These are phyloP conservation scores for Amphicarpaea edgeworthii DNA, from an alignment of 306 rosid genomes.

Conservation along the genomic window DNA sequence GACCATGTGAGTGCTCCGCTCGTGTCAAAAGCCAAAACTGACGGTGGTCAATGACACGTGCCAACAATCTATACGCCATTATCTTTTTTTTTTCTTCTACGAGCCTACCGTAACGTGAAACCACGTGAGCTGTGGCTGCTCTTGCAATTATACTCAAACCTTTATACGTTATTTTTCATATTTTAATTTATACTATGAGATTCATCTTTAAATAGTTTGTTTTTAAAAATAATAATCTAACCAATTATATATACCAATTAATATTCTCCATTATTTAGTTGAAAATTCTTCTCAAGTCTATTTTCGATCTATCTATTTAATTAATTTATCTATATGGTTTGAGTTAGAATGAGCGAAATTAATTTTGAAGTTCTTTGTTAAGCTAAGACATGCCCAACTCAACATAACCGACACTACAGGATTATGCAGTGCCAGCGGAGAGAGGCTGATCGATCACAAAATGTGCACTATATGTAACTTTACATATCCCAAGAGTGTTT, in stretches of 20 bases:
- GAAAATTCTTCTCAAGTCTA: not conserved
- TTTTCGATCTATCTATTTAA: not conserved
- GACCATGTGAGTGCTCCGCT: constrained; percentile 67
- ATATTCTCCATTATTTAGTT: not conserved
- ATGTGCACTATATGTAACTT: not conserved
- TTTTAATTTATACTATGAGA: not conserved
- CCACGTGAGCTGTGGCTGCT: constrained; percentile 58
- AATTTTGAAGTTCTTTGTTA: not conserved
- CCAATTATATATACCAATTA: not conserved
- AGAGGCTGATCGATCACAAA: no score
- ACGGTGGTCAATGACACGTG: constrained; percentile 81
- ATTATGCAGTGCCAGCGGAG: no score
- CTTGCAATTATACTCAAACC: not conserved
- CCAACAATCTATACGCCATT: constrained; percentile 40
- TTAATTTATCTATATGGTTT: no score
- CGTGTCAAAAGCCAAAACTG: constrained; percentile 65
- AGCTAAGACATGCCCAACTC: not conserved
- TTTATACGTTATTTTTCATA: not conserved
- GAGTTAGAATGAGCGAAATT: not conserved
- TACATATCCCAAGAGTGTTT: not conserved
- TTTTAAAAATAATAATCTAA: not conserved
- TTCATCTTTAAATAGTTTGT: not conserved
- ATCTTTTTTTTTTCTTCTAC: constrained; percentile 33
- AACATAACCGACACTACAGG: not conserved
- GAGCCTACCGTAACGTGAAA: constrained; percentile 51